A percentile compares a stretch with the other conserved stretches of the same genome.
Evolutionary conservation across 495 filamentous ascomycete species (phyloP).

Genomic region (Trichoderma gamsii): DNA sequence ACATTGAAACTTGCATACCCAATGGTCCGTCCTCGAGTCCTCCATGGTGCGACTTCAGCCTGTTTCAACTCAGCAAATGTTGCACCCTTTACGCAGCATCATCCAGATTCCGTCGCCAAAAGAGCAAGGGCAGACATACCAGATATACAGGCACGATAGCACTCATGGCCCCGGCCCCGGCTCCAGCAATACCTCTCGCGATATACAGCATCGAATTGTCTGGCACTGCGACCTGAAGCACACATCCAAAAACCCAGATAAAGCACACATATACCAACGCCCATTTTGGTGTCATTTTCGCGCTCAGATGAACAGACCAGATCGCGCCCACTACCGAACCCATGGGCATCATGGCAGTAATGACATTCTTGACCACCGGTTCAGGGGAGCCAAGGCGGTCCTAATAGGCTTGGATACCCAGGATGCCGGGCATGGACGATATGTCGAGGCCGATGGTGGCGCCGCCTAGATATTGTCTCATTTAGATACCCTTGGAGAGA

Average conservation of each 20-base stretch:
- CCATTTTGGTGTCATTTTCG: constrained; percentile 62
- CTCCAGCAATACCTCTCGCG: not conserved
- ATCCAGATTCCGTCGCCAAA: not conserved
- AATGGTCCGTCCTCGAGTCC: not conserved
- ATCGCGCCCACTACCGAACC: constrained; percentile 66
- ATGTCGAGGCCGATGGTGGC: constrained; percentile 71
- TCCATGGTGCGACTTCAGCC: not conserved
- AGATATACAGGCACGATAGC: not conserved
- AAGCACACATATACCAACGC: constrained; percentile 62
- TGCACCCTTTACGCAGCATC: too few relatives aligned
- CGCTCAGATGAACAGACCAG: constrained; percentile 51
- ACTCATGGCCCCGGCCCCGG: not conserved
- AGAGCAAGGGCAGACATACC: not conserved
- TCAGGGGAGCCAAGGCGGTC: constrained; percentile 52
- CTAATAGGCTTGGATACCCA: constrained; percentile 56
- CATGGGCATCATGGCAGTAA: constrained; percentile 63
- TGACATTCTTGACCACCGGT: constrained; percentile 53
- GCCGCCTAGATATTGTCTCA: constrained; percentile 39
- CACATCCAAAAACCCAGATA: constrained; percentile 52
- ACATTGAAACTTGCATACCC: not conserved
- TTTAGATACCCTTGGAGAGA: not conserved
- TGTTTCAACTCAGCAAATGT: not conserved
- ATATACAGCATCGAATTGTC: not conserved
- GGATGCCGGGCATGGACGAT: constrained; percentile 61
- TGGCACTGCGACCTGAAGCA: not conserved